These are phyloP conservation scores for Exidia glandulosa DNA, from an alignment of 768 basidiomycete species.

Conservation along the genomic window DNA sequence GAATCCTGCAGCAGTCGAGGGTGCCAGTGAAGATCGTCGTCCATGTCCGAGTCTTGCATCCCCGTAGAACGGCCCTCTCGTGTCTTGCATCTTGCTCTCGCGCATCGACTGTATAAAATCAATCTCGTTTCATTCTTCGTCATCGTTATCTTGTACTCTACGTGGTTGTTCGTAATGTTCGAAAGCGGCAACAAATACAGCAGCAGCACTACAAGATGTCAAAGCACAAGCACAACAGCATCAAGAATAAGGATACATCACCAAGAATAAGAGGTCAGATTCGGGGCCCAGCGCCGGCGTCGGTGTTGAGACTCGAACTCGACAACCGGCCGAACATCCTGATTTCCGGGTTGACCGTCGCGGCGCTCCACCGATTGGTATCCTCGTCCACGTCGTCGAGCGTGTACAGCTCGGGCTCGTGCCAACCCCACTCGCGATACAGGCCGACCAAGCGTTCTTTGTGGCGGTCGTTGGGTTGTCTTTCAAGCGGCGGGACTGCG, in stretches of 20 bases:
- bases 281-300: not conserved
- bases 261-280: not conserved
- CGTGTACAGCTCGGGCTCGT: not conserved
- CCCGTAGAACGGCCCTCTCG: too few relatives aligned
- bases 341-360: not conserved
- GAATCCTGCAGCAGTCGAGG: too few relatives aligned
- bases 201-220: not conserved
- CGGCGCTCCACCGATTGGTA: not conserved
- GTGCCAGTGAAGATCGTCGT: too few relatives aligned
- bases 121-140: too few relatives aligned
- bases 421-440: not conserved
- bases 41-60: too few relatives aligned
- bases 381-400: not conserved
- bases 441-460: not conserved
- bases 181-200: too few relatives aligned
- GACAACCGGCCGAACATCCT: too few relatives aligned
- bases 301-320: not conserved
- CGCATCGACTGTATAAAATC: too few relatives aligned
- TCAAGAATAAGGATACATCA: not conserved
- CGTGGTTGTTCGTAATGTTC: too few relatives aligned
- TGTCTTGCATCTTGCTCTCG: too few relatives aligned
- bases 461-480: too few relatives aligned
- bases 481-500: not conserved
- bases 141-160: too few relatives aligned
- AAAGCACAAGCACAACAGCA: not conserved